These are phyloP conservation scores for Penicillium crustosum DNA, from an alignment of 2,329 filamentous ascomycete species.

Conservation along the genomic window DNA sequence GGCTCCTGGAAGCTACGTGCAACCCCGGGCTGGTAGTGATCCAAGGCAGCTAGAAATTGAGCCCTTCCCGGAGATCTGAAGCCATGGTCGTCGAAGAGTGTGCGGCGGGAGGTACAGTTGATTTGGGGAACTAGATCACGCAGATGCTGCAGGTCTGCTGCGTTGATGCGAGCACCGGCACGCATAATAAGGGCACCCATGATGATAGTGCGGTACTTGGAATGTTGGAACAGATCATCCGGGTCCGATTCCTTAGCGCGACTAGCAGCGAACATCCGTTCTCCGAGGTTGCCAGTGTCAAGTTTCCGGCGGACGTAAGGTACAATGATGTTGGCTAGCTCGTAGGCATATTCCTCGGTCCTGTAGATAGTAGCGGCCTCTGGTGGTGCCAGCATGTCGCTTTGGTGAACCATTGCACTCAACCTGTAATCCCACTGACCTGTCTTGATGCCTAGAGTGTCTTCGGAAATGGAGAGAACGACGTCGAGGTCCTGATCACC, in stretches of 20 bases:
- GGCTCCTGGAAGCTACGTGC: constrained; percentile 2
- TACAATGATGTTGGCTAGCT: background rate
- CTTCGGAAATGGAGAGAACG: background rate
- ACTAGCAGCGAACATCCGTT: background rate
- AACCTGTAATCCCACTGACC: background rate
- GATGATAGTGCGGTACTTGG: constrained; percentile 5
- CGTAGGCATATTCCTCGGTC: background rate
- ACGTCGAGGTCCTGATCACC: background rate
- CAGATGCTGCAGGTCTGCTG: background rate
- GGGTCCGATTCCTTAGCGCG: background rate
- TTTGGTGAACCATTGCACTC: background rate
- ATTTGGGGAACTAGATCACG: background rate
- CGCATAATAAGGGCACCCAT: constrained; percentile 8
- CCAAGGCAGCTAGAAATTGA: constrained; percentile 9
- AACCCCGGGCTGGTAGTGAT: constrained; percentile 3
- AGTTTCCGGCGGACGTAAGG: constrained; percentile 4
- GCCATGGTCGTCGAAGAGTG: background rate
- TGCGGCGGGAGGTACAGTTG: background rate
- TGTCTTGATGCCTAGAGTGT: background rate
- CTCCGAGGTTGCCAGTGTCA: background rate
- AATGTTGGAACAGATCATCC: background rate
- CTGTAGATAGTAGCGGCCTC: background rate
- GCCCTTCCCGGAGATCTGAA: constrained; percentile 5
- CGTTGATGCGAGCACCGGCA: background rate
- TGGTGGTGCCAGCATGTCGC: background rate